Conservation (phyloP, 352 stramenopile species). For the Phytopythium mirpurense region DNA sequence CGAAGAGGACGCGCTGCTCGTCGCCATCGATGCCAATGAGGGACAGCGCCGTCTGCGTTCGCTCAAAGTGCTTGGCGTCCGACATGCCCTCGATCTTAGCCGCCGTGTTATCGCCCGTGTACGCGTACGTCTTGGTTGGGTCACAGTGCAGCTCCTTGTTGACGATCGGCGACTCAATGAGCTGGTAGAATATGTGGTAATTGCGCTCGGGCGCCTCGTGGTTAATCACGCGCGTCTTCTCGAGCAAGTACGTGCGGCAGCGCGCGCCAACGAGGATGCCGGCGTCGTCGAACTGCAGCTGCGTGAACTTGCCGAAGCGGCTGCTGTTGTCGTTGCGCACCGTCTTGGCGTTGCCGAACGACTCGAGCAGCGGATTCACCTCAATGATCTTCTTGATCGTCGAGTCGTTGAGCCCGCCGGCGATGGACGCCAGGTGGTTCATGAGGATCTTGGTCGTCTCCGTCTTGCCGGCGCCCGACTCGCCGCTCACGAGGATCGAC, state of each 20-base stretch:
- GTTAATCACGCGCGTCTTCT: constrained; percentile 96
- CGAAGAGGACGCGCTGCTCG: constrained; percentile 90
- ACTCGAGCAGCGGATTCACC: constrained; percentile 97
- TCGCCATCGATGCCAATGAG: constrained; percentile 81
- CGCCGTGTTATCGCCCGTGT: constrained; percentile 59
- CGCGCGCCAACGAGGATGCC: constrained; percentile 89
- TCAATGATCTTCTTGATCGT: constrained; percentile 96
- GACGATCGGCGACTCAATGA: constrained; percentile 47
- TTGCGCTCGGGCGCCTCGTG: constrained; percentile 93
- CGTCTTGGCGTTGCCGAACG: constrained; percentile 98
- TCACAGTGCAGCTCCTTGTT: constrained; percentile 49
- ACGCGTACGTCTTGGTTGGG: constrained; percentile 43
- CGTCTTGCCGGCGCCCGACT: constrained; percentile 91
- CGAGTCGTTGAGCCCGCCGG: constrained; percentile 83
- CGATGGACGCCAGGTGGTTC: constrained; percentile 82
- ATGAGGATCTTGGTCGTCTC: constrained; percentile 94
- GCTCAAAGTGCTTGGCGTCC: constrained; percentile 76
- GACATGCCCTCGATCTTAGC: constrained; percentile 70
- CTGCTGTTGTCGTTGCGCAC: constrained; percentile 97
- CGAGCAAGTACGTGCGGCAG: constrained; percentile 95
- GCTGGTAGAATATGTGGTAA: constrained; percentile 97
- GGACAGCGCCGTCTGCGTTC: constrained; percentile 62
- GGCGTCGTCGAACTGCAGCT: constrained; percentile 89
- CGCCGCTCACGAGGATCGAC: constrained; percentile 81
- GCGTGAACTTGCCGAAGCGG: constrained; percentile 97